A percentile compares a stretch with the other conserved stretches of the same genome.
phyloP scores from a whole-genome alignment of 2,329 filamentous ascomycete genomes.

The Teratosphaeriaceae sp. region DNA sequence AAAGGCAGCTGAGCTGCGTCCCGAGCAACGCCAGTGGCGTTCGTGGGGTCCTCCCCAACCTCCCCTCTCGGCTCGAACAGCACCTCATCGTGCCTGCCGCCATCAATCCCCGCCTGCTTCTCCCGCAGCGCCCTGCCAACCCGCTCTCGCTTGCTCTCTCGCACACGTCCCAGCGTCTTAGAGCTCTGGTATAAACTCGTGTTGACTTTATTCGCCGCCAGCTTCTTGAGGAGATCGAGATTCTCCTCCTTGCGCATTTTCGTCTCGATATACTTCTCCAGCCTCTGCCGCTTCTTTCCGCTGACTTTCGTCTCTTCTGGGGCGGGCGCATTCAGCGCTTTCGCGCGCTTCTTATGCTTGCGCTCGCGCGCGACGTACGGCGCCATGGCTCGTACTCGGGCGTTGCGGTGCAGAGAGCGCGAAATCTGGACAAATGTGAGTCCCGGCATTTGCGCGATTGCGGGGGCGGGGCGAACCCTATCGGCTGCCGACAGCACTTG shows the following conservation, averaged over 20 bases:
- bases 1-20: slow-evolving; percentile 25
- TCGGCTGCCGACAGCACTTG: no score
- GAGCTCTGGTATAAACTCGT: slow-evolving; percentile 75
- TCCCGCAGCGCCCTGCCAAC: slow-evolving; percentile 54
- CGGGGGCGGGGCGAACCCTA: slow-evolving; percentile 2
- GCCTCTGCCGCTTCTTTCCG: slow-evolving; percentile 59
- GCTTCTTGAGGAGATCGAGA: slow-evolving; percentile 71
- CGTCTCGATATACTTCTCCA: slow-evolving; percentile 71
- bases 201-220: slow-evolving; percentile 73
- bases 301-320: slow-evolving; percentile 53
- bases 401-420: no score
- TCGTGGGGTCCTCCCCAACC: no score
- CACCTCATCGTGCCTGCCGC: slow-evolving; percentile 44
- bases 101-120: slow-evolving; percentile 55
- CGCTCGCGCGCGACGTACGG: slow-evolving; percentile 49
- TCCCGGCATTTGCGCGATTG: neutral
- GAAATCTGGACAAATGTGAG: no score
- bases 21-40: neutral
- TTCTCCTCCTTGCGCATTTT: slow-evolving; percentile 96
- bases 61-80: slow-evolving; percentile 42
- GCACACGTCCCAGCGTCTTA: slow-evolving; percentile 65
- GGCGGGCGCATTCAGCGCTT: no score
- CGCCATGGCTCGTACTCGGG: slow-evolving; percentile 4
- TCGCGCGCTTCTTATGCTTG: slow-evolving; percentile 59
- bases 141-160: slow-evolving; percentile 65